Evolutionary conservation across 140 eudicot species (phyloP), one percentile per base, ranked within the genome.

Genomic region (Senecio squalidus): DNA sequence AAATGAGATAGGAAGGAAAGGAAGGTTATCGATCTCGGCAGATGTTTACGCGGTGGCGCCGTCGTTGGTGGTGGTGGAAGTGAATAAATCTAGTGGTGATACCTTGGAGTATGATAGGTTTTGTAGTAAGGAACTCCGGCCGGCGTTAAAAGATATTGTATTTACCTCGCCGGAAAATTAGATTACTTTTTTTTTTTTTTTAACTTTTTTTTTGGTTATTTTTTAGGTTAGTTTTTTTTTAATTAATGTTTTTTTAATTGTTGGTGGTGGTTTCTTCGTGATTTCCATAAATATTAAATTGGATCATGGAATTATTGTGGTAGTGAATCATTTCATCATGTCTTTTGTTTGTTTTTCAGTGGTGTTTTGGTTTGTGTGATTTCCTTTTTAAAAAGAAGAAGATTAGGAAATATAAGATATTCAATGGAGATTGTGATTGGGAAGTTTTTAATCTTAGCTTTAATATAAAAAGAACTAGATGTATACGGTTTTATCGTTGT

Each of bases 71-170:
- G 81, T 86, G 66, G 95, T 86, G 75, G 95, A 86, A 68, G 81
- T 88, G 58, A 79, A 66, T 66, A 88, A 88, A 58, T 70, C 77
- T 1, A 72, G 83, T 44, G 96, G 96, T 1, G 96, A 88, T 38
- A 88, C 96, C 6, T 13, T 88, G 52, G 96, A 88, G 77, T 88
- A 84, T 60, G 62, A 74, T 46, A 76, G 76, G 69, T 88, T 88
- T 77, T 84, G 87, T 36, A 59, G 74, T 16, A 62, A 81, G 43
- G 87, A 88, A 62, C 83, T 88, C 33, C 72, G 90, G 28, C 94
- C 96, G 36, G 94, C 94, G n/a, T 74, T 88, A 0, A 81, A 84
- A 51, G 96, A 84, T 17, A 78, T 88, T 8, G 68, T 76, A 0
- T 88, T 94, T 94, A 84, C 86, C 1, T 59, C 80, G 6, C 17